phyloP scores from a whole-genome alignment of 495 filamentous ascomycete genomes.

The Neurospora sp. region DNA sequence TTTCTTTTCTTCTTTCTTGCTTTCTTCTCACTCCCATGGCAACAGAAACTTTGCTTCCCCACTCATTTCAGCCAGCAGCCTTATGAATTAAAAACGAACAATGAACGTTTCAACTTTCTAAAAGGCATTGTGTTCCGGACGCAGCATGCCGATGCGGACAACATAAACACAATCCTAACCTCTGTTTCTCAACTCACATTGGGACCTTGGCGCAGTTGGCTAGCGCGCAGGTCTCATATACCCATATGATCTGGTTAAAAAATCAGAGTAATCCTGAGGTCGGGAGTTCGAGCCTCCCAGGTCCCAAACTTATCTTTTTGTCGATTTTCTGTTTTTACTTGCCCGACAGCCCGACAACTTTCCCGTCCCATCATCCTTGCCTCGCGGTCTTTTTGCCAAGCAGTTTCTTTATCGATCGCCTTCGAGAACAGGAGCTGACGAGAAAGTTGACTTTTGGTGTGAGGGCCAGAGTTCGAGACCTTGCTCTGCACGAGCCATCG shows the following conservation, averaged over 20 bases:
- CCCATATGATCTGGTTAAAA: constrained; percentile 10
- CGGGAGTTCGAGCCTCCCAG: constrained; percentile 15
- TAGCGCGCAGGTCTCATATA: constrained; percentile 14
- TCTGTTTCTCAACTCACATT: not conserved
- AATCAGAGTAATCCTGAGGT: constrained; percentile 12
- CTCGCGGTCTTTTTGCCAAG: not conserved
- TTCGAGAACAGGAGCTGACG: not conserved
- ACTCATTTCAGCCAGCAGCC: no score
- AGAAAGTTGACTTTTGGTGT: not conserved
- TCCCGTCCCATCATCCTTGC: not conserved
- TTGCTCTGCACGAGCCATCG: not conserved
- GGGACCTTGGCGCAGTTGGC: constrained; percentile 12
- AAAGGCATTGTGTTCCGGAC: not conserved
- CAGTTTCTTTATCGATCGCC: not conserved
- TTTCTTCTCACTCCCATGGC: not conserved
- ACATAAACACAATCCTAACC: not conserved
- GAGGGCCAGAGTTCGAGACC: not conserved
- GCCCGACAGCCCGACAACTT: not conserved
- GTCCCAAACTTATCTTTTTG: constrained; percentile 3
- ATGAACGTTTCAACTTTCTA: not conserved
- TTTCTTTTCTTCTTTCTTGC: not conserved
- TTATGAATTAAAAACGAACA: not conserved
- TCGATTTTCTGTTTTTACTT: not conserved
- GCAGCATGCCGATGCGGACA: not conserved
- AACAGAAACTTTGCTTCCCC: not conserved